Base-by-base conservation (phyloP, 495 filamentous ascomycete genomes). In the Chaetomium fimeti region DNA sequence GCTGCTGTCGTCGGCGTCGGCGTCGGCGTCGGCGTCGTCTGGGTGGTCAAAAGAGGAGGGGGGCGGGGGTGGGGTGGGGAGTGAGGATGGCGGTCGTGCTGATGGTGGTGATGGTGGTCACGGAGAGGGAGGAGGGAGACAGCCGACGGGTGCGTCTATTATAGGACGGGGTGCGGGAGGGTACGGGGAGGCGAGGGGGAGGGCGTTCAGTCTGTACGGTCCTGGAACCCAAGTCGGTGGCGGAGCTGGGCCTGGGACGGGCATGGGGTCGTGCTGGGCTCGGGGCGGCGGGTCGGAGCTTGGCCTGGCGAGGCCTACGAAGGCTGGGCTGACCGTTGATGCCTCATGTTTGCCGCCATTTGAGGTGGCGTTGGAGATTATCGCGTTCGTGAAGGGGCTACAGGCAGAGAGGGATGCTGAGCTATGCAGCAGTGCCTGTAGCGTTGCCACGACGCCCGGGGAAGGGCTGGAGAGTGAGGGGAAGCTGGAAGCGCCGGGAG, bases 311-410 rank as follows among this genome's bases (percentile, higher is more conserved):
- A 13, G 18, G 32, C 52, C 66, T 6, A 25, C 24, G 25, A 47
- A 56, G 12, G 36, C 29, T 13, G 68, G 62, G 20, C 24, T 71
- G 56, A 67, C 56, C 15, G 25, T 73, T 3, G 68, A 74, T 25
- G 54, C 69, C 18, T 69, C 66, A 12, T 29, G 25, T 8, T 11
- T 54, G 61, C 51, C 66, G 40, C 60, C 66, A 9, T 64, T 69
- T 18, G 67, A 72, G 58, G 67, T 67, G 12, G 72, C 70, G 7
- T 43, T 71, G n/a, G 40, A 65, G 56, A 72, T 74, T 36, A 62
- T 72, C 12, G 66, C 63, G 57, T 64, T 66, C 38, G 68, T 69
- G 8, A 69, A 63, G 49, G 51, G 29, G 20, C 45, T 64, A 20
- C 59, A 66, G 32, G 68, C 29, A 7, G 64, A 67, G 60, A 42